These are phyloP conservation scores for Fraxinus quadrangulata DNA, from an alignment of 257 asterid genomes.

Conservation along the genomic window DNA sequence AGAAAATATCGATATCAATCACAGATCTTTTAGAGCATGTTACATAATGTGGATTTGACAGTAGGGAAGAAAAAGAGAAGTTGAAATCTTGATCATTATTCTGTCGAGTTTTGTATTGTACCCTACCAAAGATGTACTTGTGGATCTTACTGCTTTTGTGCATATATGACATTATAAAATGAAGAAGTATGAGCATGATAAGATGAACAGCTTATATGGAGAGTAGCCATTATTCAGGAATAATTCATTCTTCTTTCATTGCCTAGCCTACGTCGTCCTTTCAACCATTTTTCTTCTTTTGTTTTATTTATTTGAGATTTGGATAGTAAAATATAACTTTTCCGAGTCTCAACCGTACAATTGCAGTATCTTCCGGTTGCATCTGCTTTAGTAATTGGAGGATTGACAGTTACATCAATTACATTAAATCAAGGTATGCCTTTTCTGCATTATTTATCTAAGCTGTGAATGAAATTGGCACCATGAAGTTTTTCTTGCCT, in stretches of 20 bases:
- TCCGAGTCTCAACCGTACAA: slow-evolving; percentile 10
- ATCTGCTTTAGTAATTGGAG: slow-evolving; percentile 91
- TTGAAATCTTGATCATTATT: background rate
- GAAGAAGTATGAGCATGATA: background rate
- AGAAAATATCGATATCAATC: background rate
- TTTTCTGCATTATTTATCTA: background rate
- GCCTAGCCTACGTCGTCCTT: background rate
- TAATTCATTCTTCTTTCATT: background rate
- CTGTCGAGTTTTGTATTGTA: background rate
- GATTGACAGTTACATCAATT: slow-evolving; percentile 83
- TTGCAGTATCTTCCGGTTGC: slow-evolving; percentile 97
- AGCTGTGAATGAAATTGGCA: background rate
- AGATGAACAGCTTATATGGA: background rate
- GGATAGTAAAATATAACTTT: slow-evolving; percentile 24
- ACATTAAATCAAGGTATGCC: slow-evolving; percentile 82
- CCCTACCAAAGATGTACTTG: background rate
- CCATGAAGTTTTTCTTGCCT: background rate
- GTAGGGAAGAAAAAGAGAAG: background rate
- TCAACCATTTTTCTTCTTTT: background rate
- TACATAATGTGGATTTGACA: background rate
- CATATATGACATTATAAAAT: too few relatives aligned
- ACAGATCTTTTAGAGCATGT: background rate
- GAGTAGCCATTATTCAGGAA: background rate
- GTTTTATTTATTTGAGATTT: background rate
- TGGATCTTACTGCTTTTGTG: background rate